Percentiles rank a stretch among this genome's conserved stretches.
Evolutionary conservation across 2,329 filamentous ascomycete genomes (phyloP).

Genomic region (Sporothrix luriei): DNA sequence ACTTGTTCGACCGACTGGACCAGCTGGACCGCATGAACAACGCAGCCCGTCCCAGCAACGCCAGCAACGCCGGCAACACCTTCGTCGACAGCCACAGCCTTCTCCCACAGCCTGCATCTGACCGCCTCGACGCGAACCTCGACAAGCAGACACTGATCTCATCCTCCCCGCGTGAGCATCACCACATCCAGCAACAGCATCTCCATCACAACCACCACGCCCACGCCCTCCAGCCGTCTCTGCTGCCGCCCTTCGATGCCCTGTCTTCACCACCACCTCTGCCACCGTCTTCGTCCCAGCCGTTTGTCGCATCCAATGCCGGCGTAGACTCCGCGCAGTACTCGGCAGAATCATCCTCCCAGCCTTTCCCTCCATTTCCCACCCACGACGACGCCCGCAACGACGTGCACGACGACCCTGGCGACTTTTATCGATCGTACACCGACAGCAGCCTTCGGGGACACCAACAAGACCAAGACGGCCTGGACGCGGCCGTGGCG

Average conservation of each 20-base stretch:
- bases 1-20: constrained; percentile 39
- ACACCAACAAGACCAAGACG: constrained; percentile 6
- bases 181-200: constrained; percentile 8
- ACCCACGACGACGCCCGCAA: constrained; percentile 34
- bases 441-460: constrained; percentile 13
- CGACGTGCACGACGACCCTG: constrained; percentile 28
- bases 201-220: constrained; percentile 11
- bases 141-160: constrained; percentile 27
- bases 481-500: constrained; percentile 16
- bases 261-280: neutral
- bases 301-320: constrained; percentile 9
- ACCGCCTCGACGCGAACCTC: constrained; percentile 25
- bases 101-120: neutral
- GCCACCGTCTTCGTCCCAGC: neutral
- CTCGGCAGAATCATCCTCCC: neutral
- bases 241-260: constrained; percentile 28
- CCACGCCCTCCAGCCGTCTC: constrained; percentile 24
- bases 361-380: constrained; percentile 25
- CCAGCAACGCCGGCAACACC: no score
- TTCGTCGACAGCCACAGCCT: constrained; percentile 19
- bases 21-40: constrained; percentile 38
- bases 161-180: constrained; percentile 7
- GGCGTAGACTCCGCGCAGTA: constrained; percentile 1
- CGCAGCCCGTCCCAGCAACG: constrained; percentile 32
- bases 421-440: constrained; percentile 37